These are phyloP conservation scores for Bauhinia variegata DNA, from an alignment of 306 rosid genomes.

Conservation along the genomic window DNA sequence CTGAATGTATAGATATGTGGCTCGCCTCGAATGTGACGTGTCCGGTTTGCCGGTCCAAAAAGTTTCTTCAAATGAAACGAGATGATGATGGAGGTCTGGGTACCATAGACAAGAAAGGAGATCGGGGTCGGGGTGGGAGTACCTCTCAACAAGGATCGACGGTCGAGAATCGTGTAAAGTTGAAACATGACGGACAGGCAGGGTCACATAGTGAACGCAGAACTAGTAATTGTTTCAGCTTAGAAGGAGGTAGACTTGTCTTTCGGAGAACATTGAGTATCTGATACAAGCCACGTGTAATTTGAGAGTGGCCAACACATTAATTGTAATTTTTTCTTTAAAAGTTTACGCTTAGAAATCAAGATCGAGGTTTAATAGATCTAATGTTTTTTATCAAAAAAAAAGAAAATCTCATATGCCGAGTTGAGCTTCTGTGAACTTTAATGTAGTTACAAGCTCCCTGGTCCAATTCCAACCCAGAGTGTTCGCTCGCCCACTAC, in stretches of 20 bases:
- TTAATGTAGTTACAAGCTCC: too few species aligned
- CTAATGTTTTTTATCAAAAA: too few species aligned
- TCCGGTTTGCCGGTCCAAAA: conserved; percentile 54
- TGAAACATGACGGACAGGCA: not conserved
- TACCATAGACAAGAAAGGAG: too few species aligned
- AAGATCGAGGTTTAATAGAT: too few species aligned
- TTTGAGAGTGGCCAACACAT: not conserved
- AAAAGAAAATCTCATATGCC: too few species aligned
- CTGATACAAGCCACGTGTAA: conserved; percentile 12
- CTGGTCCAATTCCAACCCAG: too few species aligned
- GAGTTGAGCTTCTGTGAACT: too few species aligned
- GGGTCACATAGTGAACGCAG: conserved; percentile 14
- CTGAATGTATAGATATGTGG: conserved; percentile 60
- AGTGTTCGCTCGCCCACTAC: too few species aligned
- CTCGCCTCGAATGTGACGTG: conserved; percentile 51
- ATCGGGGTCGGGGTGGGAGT: not conserved
- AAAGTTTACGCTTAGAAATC: too few species aligned
- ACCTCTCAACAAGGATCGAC: not conserved
- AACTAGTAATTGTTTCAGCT: not conserved
- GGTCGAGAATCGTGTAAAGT: conserved; percentile 10
- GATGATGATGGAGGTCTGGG: not conserved
- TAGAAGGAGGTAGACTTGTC: not conserved
- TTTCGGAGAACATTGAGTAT: conserved; percentile 8
- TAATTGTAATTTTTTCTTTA: too few species aligned
- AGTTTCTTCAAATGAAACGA: not conserved